Percentiles rank a stretch among this genome's conserved stretches.
Evolutionary conservation across 2,329 filamentous ascomycete species (phyloP).

Genomic region (Aureobasidium lini): DNA sequence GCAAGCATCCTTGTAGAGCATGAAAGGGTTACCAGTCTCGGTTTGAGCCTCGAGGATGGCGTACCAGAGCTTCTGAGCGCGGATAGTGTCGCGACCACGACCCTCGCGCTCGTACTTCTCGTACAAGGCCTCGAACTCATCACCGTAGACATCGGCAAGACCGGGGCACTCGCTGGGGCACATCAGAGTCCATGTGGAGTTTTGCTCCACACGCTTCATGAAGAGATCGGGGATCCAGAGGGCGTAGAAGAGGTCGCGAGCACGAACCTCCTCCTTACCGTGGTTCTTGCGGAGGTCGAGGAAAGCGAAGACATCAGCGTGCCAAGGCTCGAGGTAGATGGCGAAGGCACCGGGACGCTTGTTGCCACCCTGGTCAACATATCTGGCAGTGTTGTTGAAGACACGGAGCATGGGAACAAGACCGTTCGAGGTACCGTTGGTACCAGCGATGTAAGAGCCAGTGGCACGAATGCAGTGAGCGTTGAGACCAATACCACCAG

Average conservation of each 20-base stretch:
- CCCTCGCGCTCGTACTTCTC: slow-evolving; percentile 82
- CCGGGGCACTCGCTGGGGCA: slow-evolving; percentile 95
- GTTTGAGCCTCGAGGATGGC: slow-evolving; percentile 97
- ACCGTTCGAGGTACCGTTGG: slow-evolving; percentile 96
- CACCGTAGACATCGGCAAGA: slow-evolving; percentile 91
- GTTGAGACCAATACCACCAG: slow-evolving; percentile 94
- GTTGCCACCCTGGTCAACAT: slow-evolving; percentile 98
- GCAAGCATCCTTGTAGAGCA: slow-evolving; percentile 98
- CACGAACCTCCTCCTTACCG: slow-evolving; percentile 95
- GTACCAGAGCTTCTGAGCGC: slow-evolving; percentile 99
- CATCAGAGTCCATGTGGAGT: slow-evolving; percentile 95
- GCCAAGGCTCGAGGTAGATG: slow-evolving; percentile 98
- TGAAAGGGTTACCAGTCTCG: slow-evolving; percentile 97
- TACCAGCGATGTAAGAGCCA: slow-evolving; percentile 95
- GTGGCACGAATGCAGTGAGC: slow-evolving; percentile 95
- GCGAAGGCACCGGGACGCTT: slow-evolving; percentile 98
- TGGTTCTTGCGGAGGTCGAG: slow-evolving; percentile 98
- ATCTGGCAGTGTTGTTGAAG: slow-evolving; percentile 98
- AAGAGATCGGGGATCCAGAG: slow-evolving; percentile 98
- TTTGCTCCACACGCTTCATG: slow-evolving; percentile 99
- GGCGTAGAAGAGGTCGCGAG: slow-evolving; percentile 93
- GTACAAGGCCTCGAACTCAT: slow-evolving; percentile 93
- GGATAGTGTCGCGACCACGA: slow-evolving; percentile 81
- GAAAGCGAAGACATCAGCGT: slow-evolving; percentile 95
- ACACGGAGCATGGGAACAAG: slow-evolving; percentile 97